Evolutionary conservation across 768 basidiomycete genomes (phyloP), one percentile per base, ranked within the genome.

Genomic region (Russula ochroleuca): DNA sequence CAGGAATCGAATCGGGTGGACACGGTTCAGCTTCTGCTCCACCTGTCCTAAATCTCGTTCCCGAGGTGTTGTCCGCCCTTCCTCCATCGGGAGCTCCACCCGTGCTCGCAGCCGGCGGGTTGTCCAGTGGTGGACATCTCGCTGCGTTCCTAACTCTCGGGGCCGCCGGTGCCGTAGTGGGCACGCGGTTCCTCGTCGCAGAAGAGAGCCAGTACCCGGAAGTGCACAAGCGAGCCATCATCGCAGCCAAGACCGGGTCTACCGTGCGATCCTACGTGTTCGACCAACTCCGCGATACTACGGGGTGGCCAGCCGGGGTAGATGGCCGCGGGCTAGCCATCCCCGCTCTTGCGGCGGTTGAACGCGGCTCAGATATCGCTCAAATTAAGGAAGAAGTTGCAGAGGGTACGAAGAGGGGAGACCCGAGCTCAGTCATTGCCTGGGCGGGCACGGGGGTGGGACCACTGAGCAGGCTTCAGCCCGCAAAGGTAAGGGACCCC

Each of bases 1-100:
- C 70, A 92, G 91, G 91, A 5, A 83, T 78, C 61, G 92, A 94
- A 74, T 82, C 88, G 43, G 92, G 92, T 9, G 92, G 92, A 31
- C 92, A 93, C 73, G 90, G 88, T 8, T 74, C 79, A 52, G 67
- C 74, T 23, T 70, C 78, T 45, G 83, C 87, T 8, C 80, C 82
- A 41, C 83, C 90, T 1, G 77, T 88, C 58, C 73, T 85, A 59
- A 82, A 80, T 15, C 76, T 92, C 49, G 70, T 92, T 59, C 78
- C 86, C 7, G 75, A 78, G 59, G 77, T 90, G 67, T 73, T 84
- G 48, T 72, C 78, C 41, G 75, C 73, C 13, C 65, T 84, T 21
- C 71, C 71, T 19, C 71, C 78, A 4, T 69, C 74, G 40, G 73
- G 73, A 40, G 75, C 77, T 5, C 83, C 83, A 0, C 81, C 81